phyloP scores from a whole-genome alignment of 495 filamentous ascomycete species.

The Penicillium angulare region DNA sequence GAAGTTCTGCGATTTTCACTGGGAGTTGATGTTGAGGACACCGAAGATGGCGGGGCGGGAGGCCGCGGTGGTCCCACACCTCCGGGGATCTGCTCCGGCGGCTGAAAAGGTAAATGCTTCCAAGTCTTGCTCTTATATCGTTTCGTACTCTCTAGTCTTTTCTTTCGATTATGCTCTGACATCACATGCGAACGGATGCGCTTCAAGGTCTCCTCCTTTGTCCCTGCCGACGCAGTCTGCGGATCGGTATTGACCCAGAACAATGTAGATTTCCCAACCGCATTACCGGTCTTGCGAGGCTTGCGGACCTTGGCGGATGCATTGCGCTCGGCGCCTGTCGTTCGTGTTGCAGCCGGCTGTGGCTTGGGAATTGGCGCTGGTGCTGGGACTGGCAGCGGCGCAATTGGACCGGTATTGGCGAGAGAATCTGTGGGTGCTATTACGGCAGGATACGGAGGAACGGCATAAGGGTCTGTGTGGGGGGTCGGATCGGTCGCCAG shows the following conservation, averaged over 20 bases:
- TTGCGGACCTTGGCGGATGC: constrained; percentile 37
- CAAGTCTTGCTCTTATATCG: constrained; percentile 45
- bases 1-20: constrained; percentile 14
- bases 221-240: constrained; percentile 39
- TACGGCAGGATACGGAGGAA: constrained; percentile 3
- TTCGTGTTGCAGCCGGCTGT: neutral
- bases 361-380: neutral
- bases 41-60: constrained; percentile 5
- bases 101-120: constrained; percentile 43
- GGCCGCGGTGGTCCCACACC: constrained; percentile 13
- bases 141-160: constrained; percentile 43
- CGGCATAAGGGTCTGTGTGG: constrained; percentile 14
- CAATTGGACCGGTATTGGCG: neutral
- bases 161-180: constrained; percentile 52
- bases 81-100: constrained; percentile 29
- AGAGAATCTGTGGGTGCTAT: neutral
- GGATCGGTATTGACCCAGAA: constrained; percentile 49
- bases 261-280: constrained; percentile 37
- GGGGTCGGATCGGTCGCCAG: constrained; percentile 11
- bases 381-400: neutral
- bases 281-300: constrained; percentile 39
- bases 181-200: constrained; percentile 52
- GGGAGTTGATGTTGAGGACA: constrained; percentile 15
- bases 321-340: constrained; percentile 19
- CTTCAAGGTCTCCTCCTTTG: constrained; percentile 46